These are phyloP conservation scores for Evernia prunastri DNA, from an alignment of 495 filamentous ascomycete species.

Conservation along the genomic window DNA sequence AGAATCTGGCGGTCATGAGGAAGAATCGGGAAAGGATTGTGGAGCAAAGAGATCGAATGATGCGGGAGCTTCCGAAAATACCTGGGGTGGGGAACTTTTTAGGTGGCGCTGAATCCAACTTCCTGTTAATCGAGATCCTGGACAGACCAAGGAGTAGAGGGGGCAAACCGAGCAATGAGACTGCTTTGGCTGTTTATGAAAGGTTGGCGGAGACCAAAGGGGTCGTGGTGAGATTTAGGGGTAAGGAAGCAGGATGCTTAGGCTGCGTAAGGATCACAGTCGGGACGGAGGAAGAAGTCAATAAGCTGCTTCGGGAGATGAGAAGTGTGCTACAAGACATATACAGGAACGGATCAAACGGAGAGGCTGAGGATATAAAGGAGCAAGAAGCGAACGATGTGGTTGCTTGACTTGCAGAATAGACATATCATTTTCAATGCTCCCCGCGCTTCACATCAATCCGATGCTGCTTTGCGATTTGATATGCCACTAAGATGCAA, in stretches of 20 bases:
- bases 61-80: conserved; percentile 67
- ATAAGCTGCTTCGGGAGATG: conserved; percentile 64
- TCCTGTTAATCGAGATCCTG: conserved; percentile 82
- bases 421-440: too few relatives aligned
- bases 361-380: conserved; percentile 27
- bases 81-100: conserved; percentile 72
- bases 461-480: background rate
- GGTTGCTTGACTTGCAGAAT: conserved; percentile 18
- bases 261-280: conserved; percentile 90
- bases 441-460: too few relatives aligned
- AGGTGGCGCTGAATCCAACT: conserved; percentile 79
- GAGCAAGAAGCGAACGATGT: conserved; percentile 32
- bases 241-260: conserved; percentile 81
- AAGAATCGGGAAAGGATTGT: conserved; percentile 60
- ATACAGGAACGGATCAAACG: conserved; percentile 26
- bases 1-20: conserved; percentile 65
- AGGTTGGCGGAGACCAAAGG: conserved; percentile 76
- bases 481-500: background rate
- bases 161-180: conserved; percentile 68
- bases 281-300: conserved; percentile 81
- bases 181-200: conserved; percentile 74
- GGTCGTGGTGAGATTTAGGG: conserved; percentile 88
- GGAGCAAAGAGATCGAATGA: conserved; percentile 66
- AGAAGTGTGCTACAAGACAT: conserved; percentile 51
- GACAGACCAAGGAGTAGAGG: conserved; percentile 48